Evolutionary conservation across 2,329 filamentous ascomycete species (phyloP), one percentile per base, ranked within the genome.

Genomic region (Colletotrichum sp.): DNA sequence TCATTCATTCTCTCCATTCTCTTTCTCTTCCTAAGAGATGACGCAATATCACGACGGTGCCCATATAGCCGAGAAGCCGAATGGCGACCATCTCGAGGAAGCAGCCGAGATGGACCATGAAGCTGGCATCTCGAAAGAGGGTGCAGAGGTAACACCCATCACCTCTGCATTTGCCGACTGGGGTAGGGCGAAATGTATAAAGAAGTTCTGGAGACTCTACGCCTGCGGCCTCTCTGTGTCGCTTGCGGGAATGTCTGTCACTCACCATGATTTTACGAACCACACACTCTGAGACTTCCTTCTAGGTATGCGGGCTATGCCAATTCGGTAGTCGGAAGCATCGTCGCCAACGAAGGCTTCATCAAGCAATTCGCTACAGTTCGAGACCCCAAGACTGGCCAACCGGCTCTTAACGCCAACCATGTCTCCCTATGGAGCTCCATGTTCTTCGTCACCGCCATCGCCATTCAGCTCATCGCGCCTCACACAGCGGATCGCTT

Each of bases 131-230:
- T 43, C 36, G 1, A 43, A 43, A 43, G 36, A 43, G 16, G 36
- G 36, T 43, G 36, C 5, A 5, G 36, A 43, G 8, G 36, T n/a
- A 2, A 43, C 36, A 43, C 36, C 36, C 5, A 43, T 43, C 16
- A 27, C 52, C n/a, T 55, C 52, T n/a, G 52, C 52, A 12, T 71
- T 71, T 25, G 70, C 70, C 48, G 58, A 66, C 39, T 60, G 55
- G 61, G 27, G 43, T 5, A 32, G 70, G 27, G 70, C 48, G 5
- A 32, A 39, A 25, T 25, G 30, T 8, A 61, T 71, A 32, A 71
- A 34, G 48, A 71, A 66, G 62, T 71, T 71, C 61, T 71, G 70
- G 70, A 61, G 70, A 7, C 70, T 71, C 61, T 71, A 66, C 32
- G 22, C 16, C 10, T 66, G 61, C 18, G 62, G 39, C 12, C 22